phyloP scores from a whole-genome alignment of 2,329 filamentous ascomycete genomes.

The Penicillium sp. region DNA sequence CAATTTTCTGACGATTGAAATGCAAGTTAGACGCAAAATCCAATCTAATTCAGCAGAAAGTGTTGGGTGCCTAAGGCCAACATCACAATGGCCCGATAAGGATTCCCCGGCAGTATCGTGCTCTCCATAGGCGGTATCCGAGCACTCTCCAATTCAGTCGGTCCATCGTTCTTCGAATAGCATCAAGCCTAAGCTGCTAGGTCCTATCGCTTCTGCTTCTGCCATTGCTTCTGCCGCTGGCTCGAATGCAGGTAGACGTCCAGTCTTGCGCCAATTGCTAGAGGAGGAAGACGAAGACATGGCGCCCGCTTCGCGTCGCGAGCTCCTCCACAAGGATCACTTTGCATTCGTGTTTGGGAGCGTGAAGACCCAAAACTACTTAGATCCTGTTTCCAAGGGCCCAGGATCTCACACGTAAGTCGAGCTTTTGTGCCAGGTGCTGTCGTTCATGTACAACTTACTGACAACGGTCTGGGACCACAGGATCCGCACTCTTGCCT shows the following conservation, averaged over 20 bases:
- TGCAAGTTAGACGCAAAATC: background rate
- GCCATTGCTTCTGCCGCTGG: background rate
- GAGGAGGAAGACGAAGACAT: slow-evolving; percentile 28
- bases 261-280: slow-evolving; percentile 14
- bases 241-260: slow-evolving; percentile 15
- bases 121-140: slow-evolving; percentile 3
- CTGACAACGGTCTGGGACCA: slow-evolving; percentile 11
- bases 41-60: background rate
- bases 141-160: background rate
- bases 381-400: slow-evolving; percentile 59
- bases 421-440: slow-evolving; percentile 24
- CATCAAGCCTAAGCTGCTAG: background rate
- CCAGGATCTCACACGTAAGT: slow-evolving; percentile 59
- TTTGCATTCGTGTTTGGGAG: slow-evolving; percentile 67
- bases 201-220: background rate
- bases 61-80: background rate
- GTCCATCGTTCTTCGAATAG: background rate
- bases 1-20: no score
- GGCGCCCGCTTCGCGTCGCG: slow-evolving; percentile 41
- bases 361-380: slow-evolving; percentile 70
- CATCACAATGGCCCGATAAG: background rate
- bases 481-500: slow-evolving; percentile 77
- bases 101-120: slow-evolving; percentile 7
- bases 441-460: background rate
- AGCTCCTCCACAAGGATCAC: slow-evolving; percentile 60